These are phyloP conservation scores for Cyberlindnera lachancei DNA, from an alignment of 805 yeast genomes.

Conservation along the genomic window DNA sequence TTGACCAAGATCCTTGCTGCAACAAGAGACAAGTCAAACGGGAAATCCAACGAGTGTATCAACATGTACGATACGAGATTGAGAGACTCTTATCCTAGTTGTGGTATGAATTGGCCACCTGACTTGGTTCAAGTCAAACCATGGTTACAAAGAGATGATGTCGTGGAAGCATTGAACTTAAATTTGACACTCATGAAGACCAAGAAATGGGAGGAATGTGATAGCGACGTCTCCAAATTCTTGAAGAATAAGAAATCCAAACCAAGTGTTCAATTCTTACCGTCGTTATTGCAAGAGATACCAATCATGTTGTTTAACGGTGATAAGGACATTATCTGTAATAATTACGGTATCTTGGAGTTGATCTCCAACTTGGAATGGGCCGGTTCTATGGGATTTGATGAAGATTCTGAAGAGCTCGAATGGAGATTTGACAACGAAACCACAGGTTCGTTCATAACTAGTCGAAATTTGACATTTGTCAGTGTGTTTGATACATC, in stretches of 20 bases:
- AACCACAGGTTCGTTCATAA: constrained; percentile 38
- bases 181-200: constrained; percentile 29
- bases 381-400: constrained; percentile 43
- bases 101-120: constrained; percentile 93
- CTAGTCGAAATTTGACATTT: constrained; percentile 68
- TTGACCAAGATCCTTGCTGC: constrained; percentile 24
- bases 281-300: constrained; percentile 46
- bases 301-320: constrained; percentile 79
- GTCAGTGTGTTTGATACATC: constrained; percentile 69
- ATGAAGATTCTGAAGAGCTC: constrained; percentile 17
- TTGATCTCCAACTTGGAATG: constrained; percentile 56
- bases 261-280: constrained; percentile 64
- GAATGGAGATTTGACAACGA: constrained; percentile 42
- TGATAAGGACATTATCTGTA: constrained; percentile 83
- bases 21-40: constrained; percentile 24
- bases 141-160: constrained; percentile 42
- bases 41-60: constrained; percentile 46
- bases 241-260: constrained; percentile 45
- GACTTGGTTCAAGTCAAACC: constrained; percentile 44
- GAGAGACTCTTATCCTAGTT: constrained; percentile 68
- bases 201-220: constrained; percentile 72
- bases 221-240: constrained; percentile 42
- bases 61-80: constrained; percentile 80
- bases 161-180: constrained; percentile 47
- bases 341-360: constrained; percentile 65